Conservation (phyloP, 2,329 filamentous ascomycete species). For the Taxawa tesnikishii region DNA sequence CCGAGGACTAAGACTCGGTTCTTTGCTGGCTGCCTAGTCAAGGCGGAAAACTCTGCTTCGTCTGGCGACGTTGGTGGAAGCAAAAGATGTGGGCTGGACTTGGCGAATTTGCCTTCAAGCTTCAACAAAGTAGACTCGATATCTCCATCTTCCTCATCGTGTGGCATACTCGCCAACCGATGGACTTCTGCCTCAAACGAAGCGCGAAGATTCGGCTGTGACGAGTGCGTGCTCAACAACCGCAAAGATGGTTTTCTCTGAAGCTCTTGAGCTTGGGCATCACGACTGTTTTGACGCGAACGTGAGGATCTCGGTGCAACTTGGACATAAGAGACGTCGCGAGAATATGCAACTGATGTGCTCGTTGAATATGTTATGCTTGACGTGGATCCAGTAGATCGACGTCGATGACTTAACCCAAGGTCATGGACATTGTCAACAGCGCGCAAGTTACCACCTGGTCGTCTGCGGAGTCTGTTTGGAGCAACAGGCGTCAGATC, state of each 20-base stretch:
- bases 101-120: constrained; percentile 71
- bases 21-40: constrained; percentile 1
- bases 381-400: constrained; percentile 32
- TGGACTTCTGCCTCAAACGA: constrained; percentile 86
- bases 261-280: too few species aligned
- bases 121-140: constrained; percentile 89
- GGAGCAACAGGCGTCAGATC: neutral
- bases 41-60: constrained; percentile 1
- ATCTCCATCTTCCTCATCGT: constrained; percentile 67
- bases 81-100: neutral
- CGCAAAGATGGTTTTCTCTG: constrained; percentile 6
- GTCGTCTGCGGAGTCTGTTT: constrained; percentile 32
- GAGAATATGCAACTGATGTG: constrained; percentile 5
- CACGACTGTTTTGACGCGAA: too few species aligned
- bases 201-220: constrained; percentile 41
- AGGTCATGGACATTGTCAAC: constrained; percentile 35
- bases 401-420: constrained; percentile 25
- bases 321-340: constrained; percentile 3
- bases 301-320: constrained; percentile 2
- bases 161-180: constrained; percentile 75
- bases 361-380: constrained; percentile 1
- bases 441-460: constrained; percentile 35
- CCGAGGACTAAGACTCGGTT: constrained; percentile 4
- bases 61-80: neutral
- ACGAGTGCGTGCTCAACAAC: constrained; percentile 39